Base-by-base conservation (phyloP, 345 rosid species). In the Eucalyptus urophylla region DNA sequence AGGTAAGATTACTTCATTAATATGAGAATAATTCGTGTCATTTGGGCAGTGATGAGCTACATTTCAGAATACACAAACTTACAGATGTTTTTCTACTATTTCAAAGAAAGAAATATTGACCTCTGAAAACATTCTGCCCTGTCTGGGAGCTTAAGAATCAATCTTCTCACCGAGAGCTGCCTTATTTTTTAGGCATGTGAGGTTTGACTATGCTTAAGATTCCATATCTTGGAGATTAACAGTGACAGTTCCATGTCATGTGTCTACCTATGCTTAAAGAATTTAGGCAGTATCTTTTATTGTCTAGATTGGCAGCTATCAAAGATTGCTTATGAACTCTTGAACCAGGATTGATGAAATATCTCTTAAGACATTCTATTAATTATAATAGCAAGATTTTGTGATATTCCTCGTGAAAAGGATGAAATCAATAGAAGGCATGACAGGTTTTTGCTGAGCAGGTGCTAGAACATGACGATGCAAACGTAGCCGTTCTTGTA, bases 401-500 rank as follows among this genome's bases (percentile, higher is more conserved):
- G 17, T 9, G 11, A 45, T 87, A 45, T 29, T 14, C 10, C 43
- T 62, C 2, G 16, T 87, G 72, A 22, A 45, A 58, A 31, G 27
- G 62, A 86, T 58, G 40, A 80, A 49, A 43, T 81, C 19, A 60
- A 24, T 27, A 37, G 44, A 33, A 54, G 88, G 69, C 65, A 14
- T 53, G 91, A 80, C 31, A 37, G 81, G 15, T 58, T 58, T 40
- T 60, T 62, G 86, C 17, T 53, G 43, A 91, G 91, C 92, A 98
- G 99, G 99, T 95, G 86, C 94, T 98, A 29, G 97, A 95, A 49
- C 92, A 93, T 4, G 98, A 98, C 89, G 94, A 93, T 24, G 87
- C 91, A 90, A 96, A 98, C 86, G 98, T 96, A 53, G 87, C 96
- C 6, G 95, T 94, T 53, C 94, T 96, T 33, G 98, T 97, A 50